Evolutionary conservation across 805 yeast genomes (phyloP), one percentile per base, ranked within the genome.

Genomic region (Saccharomyces mikatae): DNA sequence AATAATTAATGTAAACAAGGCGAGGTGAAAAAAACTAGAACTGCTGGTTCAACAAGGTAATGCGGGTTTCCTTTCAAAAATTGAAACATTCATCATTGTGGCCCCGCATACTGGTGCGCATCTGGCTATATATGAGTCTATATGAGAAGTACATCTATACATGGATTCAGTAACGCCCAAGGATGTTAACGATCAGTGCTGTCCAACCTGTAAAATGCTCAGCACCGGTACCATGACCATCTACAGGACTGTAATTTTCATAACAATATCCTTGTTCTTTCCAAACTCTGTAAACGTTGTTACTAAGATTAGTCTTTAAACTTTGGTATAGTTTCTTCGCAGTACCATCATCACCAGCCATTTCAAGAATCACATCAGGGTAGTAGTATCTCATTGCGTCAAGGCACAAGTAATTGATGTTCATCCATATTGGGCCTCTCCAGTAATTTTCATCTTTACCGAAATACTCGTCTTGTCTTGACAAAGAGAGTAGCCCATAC

Each of bases 171-270:
- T 49, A 49, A 27, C 50, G 60, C 13, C 71, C 70, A 92, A 94
- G 86, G 65, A 94, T 87, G 58, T 82, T 75, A 4, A 87, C 81
- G 11, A 87, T 86, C 56, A 89, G 72, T 1, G 96, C 83, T 0
- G 97, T 84, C 99, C 99, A 94, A 1, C 99, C 99, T 46, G 89
- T 76, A 72, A 94, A 94, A 66, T 89, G 92, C 68, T 87, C 84
- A 9, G 92, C 91, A 6, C 97, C 91, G 60, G 80, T 80, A 2
- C 89, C 87, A 1, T 71, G 67, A 0, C 99, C 99, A 8, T 83
- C 81, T 13, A 62, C 66, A 58, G 89, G 92, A 60, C 87, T 84
- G 68, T 94, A 94, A 65, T 89, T 92, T 64, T 94, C 99, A 86
- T 90, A 92, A 5, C 88, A 89, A 64, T 78, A 87, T 0, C 96